Conservation (phyloP, 106 monocot species). For the Narthecium ossifragum region DNA sequence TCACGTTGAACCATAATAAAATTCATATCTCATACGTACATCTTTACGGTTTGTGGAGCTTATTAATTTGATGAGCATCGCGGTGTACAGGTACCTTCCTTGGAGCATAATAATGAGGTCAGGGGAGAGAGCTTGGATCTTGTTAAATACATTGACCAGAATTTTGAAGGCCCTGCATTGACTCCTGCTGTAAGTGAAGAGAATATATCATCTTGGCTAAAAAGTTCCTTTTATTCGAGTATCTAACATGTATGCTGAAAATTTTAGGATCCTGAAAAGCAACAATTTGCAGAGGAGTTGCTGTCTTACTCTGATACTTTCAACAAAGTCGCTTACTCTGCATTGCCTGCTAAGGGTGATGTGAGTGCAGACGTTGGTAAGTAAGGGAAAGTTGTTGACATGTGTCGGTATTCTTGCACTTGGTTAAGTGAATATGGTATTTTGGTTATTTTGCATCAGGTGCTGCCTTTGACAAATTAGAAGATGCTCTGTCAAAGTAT, state of each 20-base stretch:
- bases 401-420: neutral
- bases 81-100: slow-evolving; percentile 22
- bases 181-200: slow-evolving; percentile 17
- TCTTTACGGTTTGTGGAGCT: neutral
- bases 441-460: slow-evolving; percentile 19
- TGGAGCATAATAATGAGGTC: slow-evolving; percentile 39
- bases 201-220: neutral
- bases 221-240: neutral
- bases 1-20: too few species aligned
- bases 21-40: too few species aligned
- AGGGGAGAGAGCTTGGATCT: slow-evolving; percentile 35
- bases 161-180: slow-evolving; percentile 31
- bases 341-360: slow-evolving; percentile 40
- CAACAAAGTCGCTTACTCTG: slow-evolving; percentile 16
- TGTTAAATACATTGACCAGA: slow-evolving; percentile 25
- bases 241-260: neutral
- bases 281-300: slow-evolving; percentile 66
- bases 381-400: slow-evolving; percentile 32
- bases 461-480: slow-evolving; percentile 61
- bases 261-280: slow-evolving; percentile 65
- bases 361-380: slow-evolving; percentile 56
- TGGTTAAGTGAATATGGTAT: neutral
- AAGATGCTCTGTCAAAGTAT: slow-evolving; percentile 57
- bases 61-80: neutral
- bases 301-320: slow-evolving; percentile 59